These are phyloP conservation scores for Botrytis squamosa DNA, from an alignment of 2,329 filamentous ascomycete species.

Conservation along the genomic window DNA sequence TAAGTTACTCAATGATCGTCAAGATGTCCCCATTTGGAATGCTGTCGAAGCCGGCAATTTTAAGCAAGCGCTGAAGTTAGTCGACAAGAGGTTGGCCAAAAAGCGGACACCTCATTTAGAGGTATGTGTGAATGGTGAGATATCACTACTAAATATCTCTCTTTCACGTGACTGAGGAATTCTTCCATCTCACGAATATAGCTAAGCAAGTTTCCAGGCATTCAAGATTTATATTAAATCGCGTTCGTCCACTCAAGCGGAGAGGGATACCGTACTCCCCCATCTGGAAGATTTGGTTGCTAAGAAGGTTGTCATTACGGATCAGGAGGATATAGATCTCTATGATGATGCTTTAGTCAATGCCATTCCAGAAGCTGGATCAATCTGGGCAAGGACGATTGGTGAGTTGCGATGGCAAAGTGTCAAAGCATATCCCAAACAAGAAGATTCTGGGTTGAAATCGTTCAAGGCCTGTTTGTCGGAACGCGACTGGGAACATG, in stretches of 20 bases:
- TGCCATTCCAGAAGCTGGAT: slow-evolving; percentile 28
- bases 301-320: slow-evolving; percentile 29
- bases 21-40: slow-evolving; percentile 39
- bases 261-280: slow-evolving; percentile 35
- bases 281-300: slow-evolving; percentile 34
- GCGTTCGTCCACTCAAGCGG: slow-evolving; percentile 29
- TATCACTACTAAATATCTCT: not conserved
- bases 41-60: slow-evolving; percentile 39
- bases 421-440: slow-evolving; percentile 37
- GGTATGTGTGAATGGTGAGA: slow-evolving; percentile 30
- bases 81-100: slow-evolving; percentile 40
- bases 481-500: slow-evolving; percentile 39
- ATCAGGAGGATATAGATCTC: slow-evolving; percentile 37
- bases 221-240: slow-evolving; percentile 38
- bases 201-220: slow-evolving; percentile 30
- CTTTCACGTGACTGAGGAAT: not conserved
- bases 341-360: slow-evolving; percentile 36
- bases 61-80: slow-evolving; percentile 40
- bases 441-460: slow-evolving; percentile 34
- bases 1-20: slow-evolving; percentile 32
- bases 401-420: slow-evolving; percentile 36
- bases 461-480: slow-evolving; percentile 38
- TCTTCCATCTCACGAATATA: not conserved
- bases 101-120: slow-evolving; percentile 37
- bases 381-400: slow-evolving; percentile 36